These are phyloP conservation scores for Coemansia interrupta DNA, from an alignment of 192 early-diverging fungal genomes.

Conservation along the genomic window DNA sequence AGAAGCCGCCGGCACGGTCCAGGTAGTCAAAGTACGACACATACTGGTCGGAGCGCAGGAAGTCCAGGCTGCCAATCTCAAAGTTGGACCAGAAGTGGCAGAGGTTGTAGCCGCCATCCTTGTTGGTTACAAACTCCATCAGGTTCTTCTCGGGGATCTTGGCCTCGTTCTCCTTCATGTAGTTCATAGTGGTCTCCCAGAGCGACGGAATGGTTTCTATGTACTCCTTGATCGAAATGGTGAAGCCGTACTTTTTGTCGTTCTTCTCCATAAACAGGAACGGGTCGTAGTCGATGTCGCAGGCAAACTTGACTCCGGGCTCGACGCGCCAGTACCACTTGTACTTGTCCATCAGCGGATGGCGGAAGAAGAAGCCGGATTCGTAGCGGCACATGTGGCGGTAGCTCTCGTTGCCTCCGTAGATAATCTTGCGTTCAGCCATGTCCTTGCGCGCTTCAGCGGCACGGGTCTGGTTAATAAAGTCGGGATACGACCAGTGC, in stretches of 20 bases:
- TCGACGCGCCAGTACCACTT: constrained; percentile 69
- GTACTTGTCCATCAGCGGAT: constrained; percentile 56
- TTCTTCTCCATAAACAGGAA: constrained; percentile 63
- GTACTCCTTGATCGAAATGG: constrained; percentile 57
- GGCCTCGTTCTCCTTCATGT: too few species aligned
- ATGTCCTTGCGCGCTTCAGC: constrained; percentile 27
- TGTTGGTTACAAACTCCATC: constrained; percentile 49
- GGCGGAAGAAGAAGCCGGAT: constrained; percentile 61
- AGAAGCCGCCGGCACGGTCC: constrained; percentile 75
- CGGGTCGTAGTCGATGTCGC: constrained; percentile 64
- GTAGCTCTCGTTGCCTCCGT: constrained; percentile 60
- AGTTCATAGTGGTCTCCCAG: too few species aligned
- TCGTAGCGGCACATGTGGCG: constrained; percentile 64
- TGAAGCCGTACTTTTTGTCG: constrained; percentile 62
- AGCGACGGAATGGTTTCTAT: constrained; percentile 56
- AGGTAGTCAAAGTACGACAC: constrained; percentile 63
- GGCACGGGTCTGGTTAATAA: constrained; percentile 57
- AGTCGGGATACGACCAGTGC: constrained; percentile 75
- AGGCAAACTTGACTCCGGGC: constrained; percentile 62
- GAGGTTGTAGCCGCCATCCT: constrained; percentile 50
- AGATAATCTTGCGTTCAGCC: constrained; percentile 27
- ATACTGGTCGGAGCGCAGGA: constrained; percentile 60
- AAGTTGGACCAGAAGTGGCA: constrained; percentile 82
- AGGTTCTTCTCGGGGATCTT: constrained; percentile 56
- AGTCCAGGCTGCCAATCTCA: constrained; percentile 70